Conservation (phyloP, 2,329 filamentous ascomycete species). For the Beauveria bassiana region DNA sequence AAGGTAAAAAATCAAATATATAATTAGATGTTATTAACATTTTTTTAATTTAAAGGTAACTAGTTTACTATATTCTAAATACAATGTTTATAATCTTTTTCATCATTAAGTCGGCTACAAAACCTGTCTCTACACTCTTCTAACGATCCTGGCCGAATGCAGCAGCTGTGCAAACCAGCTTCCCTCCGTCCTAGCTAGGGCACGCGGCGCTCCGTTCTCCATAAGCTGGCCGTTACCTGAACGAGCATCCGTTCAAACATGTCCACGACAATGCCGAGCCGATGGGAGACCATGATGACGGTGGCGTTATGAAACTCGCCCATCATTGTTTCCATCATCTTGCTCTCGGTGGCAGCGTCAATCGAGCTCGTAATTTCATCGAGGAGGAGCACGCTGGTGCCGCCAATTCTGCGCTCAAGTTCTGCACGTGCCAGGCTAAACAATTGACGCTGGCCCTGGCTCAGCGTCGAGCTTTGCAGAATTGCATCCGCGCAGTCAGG, state of each 20-base stretch:
- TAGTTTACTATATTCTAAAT: no score
- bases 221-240: constrained; percentile 40
- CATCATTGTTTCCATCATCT: constrained; percentile 34
- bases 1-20: no score
- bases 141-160: not conserved
- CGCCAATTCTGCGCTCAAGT: constrained; percentile 28
- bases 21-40: no score
- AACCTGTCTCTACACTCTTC: no score
- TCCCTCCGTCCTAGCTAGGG: constrained; percentile 18
- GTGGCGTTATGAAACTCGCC: constrained; percentile 39
- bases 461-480: constrained; percentile 38
- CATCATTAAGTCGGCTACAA: no score
- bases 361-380: constrained; percentile 38
- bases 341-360: constrained; percentile 32
- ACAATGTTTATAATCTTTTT: no score
- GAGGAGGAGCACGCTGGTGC: constrained; percentile 26
- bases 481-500: constrained; percentile 16
- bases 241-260: constrained; percentile 42
- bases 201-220: constrained; percentile 26
- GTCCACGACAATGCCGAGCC: constrained; percentile 43
- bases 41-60: no score
- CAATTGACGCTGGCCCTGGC: constrained; percentile 50
- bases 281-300: constrained; percentile 42
- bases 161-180: constrained; percentile 24
- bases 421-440: constrained; percentile 52